Evolutionary conservation across 345 rosid genomes (phyloP), one percentile per base, ranked within the genome.

Genomic region (Eucalyptus regnans): DNA sequence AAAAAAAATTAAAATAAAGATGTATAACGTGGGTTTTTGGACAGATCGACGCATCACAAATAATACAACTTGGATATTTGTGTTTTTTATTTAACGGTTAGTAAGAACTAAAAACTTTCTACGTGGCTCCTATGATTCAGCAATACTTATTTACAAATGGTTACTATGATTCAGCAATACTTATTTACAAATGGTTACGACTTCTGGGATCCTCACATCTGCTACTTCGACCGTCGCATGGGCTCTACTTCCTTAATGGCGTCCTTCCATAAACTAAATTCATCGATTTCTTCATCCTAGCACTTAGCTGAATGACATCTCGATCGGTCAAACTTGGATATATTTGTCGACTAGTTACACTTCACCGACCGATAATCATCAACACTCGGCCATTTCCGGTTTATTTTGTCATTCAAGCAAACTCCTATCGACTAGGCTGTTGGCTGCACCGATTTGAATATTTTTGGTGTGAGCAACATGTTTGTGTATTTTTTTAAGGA

Each of bases 51-150:
- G 27, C 46, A 5, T 9, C 9, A 14, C 46, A 71, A 71, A 37
- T 4, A 37, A 10, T 9, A 71, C 83, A 5, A 9, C 46, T 9
- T 37, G 83, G 12, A 18, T 37, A 71, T 20, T 18, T 9, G 83
- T 10, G 3, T 46, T 9, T 71, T 2, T 18, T 18, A 71, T 37
- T 71, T 43, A 37, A 37, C 1, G 11, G 14, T 37, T 9, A 37
- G 14, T 0, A 71, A 18, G 3, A 33, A 37, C 0, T 18, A 0
- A 37, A 5, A 9, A 18, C 13, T 71, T 23, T 17, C 8, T 37
- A 0, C 17, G 7, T 9, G 25, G 25, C 46, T 37, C 7, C 4
- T 33, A 0, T 71, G 3, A 5, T 18, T 68, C 23, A 33, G 23
- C 80, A 68, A 4, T 9, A 16, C 80, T 14, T 68, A 16, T 8